These are phyloP conservation scores for Adenanthera pavonina DNA, from an alignment of 306 rosid species.

Conservation along the genomic window DNA sequence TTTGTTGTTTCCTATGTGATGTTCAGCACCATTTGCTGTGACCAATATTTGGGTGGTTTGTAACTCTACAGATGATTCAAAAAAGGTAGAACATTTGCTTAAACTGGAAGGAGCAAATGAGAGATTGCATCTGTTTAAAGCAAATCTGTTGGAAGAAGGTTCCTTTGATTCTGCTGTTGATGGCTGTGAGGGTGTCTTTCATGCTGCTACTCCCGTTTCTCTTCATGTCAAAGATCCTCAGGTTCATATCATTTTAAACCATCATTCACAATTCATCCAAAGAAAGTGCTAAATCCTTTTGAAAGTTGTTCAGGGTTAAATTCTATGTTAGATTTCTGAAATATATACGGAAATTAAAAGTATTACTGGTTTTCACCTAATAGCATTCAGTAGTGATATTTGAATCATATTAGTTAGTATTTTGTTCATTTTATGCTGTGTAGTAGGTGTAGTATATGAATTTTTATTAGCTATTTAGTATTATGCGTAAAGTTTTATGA, in stretches of 20 bases:
- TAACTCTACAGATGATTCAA: background rate
- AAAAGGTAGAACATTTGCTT: background rate
- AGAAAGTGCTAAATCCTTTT: background rate
- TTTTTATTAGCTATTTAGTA: too few species aligned
- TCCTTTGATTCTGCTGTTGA: slow-evolving; percentile 1
- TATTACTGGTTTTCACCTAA: background rate
- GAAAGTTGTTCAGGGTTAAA: background rate
- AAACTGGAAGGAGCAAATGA: background rate
- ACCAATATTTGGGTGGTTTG: background rate
- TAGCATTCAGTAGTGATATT: background rate
- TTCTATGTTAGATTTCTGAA: background rate
- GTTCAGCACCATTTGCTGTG: background rate
- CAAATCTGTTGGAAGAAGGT: background rate
- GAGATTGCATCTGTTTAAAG: background rate
- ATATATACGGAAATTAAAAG: too few species aligned
- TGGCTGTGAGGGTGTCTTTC: background rate
- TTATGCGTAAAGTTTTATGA: too few species aligned
- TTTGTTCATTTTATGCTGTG: too few species aligned
- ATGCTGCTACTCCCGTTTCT: background rate
- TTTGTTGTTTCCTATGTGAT: too few species aligned
- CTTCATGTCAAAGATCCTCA: background rate
- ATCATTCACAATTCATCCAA: background rate
- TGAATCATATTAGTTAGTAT: too few species aligned
- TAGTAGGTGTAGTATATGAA: too few species aligned
- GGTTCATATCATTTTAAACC: background rate